Base-by-base conservation (phyloP, 176 grass and related monocot genomes). In the Carex pumila region DNA sequence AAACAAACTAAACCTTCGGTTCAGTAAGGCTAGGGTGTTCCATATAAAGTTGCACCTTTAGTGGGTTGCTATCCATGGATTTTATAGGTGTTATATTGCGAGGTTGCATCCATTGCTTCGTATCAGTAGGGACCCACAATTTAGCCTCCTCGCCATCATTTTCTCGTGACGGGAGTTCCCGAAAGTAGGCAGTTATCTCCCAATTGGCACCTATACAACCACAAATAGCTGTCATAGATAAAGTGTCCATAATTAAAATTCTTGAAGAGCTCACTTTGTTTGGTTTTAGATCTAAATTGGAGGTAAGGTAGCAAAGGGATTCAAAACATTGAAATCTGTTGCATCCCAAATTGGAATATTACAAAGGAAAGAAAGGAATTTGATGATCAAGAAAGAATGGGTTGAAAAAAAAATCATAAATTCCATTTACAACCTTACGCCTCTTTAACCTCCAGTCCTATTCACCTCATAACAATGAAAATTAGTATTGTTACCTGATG, bases 21-120 rank as follows among this genome's bases (percentile, higher is more conserved):
- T 98, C 95, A 3, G 83, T 79, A 41, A 37, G 41, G 80, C 83
- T 90, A 67, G 93, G 96, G 53, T 98, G 96, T 45, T 95, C 96
- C 69, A 98, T 43, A 68, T 93, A 98, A 63, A 98, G 93, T 82
- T 95, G 96, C 81, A 98, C 87, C 53, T 89, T 93, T 78, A 98
- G 43, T 83, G 96, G 96, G 11, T 95, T 86, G 2, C 87, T 91
- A 67, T 85, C 91, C 87, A 98, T 90, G 8, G 92, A 98, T 87
- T 98, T 95, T 79, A 98, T 87, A 1, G 96, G 96, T 54, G 85
- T 95, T 86, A 98, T 93, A 45, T 85, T 86, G 0, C 89, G 87
- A 65, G 89, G 83, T 45, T 92, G 96, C 96, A 92, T 90, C 91
- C 93, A 98, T 47, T 79, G 65, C 69, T 95, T 93, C 7, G 91